Base-by-base conservation (phyloP, 2,329 filamentous ascomycete genomes). In the Phaeophleospora eucalypticola region DNA sequence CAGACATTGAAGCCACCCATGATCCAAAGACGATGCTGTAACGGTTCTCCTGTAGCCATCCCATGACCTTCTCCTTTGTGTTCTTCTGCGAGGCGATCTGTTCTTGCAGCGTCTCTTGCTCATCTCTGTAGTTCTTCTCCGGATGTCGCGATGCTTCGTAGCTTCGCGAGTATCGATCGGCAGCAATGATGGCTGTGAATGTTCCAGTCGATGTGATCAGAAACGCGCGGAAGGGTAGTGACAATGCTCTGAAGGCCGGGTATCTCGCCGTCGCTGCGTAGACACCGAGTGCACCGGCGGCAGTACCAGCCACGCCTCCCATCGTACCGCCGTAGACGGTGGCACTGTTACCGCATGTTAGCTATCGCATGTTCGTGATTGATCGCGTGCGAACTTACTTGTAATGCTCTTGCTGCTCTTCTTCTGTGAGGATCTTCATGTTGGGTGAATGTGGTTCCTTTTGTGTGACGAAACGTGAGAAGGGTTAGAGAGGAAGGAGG, bases 391-490 rank as follows among this genome's bases (percentile, higher is more conserved):
- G 3, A 15, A 57, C 71, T 41, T 71, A 82, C 80, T 76, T 73
- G 80, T 94, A 95, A 79, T 96, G 90, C 44, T 80, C 87, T 51
- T 77, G 68, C 73, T 96, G 90, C 74, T 96, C 88, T 80, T 96
- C 89, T 68, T 91, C 89, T 61, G 87, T 94, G 67, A 97, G 79
- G 65, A 97, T 77, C 84, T 96, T 97, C 93, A 97, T 98, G 54
- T 40, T 61, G 46, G 18, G 41, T 77, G 70, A 21, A 21, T 17
- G 33, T 3, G 10, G 18, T 39, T 18, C 24, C 33, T 39, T 32
- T 19, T 18, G 36, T 14, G 20, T 19, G 21, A 12, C 16, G 41
- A 36, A 15, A 38, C 20, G 36, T 39, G 19, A 34, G 36, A 17
- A 37, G 24, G 15, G 36, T 16, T 10, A 33, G 18, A 16, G 1